Percentiles rank a stretch among this genome's conserved stretches.
Conservation (phyloP, 495 filamentous ascomycete genomes). For the Rhizodiscina lignyota region DNA sequence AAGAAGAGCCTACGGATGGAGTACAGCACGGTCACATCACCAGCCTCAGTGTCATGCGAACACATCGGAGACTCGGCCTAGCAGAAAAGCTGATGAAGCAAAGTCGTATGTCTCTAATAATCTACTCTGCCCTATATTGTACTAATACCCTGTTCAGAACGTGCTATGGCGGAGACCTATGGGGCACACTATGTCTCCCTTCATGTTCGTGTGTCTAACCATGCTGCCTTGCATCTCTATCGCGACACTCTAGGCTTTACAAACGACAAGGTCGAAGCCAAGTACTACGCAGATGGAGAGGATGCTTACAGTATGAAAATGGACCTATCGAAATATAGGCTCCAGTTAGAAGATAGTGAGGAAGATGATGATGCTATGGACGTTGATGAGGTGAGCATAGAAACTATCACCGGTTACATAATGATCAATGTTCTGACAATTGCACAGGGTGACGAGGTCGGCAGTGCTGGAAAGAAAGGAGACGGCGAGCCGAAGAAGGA, state of each 20-base stretch:
- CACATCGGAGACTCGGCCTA: conserved; percentile 76
- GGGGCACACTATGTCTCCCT: conserved; percentile 82
- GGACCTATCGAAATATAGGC: conserved; percentile 49
- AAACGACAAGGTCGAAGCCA: conserved; percentile 73
- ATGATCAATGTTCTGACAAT: too few species aligned
- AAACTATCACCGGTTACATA: too few species aligned
- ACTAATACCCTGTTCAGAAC: too few species aligned
- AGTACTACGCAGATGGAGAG: conserved; percentile 97
- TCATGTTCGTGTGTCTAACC: conserved; percentile 87
- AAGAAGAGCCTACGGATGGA: conserved; percentile 87
- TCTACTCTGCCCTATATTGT: too few species aligned
- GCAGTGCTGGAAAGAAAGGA: conserved; percentile 17
- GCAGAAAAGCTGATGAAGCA: conserved; percentile 96
- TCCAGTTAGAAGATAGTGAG: conserved; percentile 25
- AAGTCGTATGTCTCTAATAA: conserved; percentile 49
- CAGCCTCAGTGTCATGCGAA: conserved; percentile 86
- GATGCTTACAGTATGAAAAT: conserved; percentile 90
- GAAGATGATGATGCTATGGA: conserved; percentile 36
- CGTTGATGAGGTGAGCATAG: too few species aligned
- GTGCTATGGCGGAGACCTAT: conserved; percentile 92
- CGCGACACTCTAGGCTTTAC: conserved; percentile 85
- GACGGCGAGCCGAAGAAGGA: conserved; percentile 26
- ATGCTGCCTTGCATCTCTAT: conserved; percentile 79
- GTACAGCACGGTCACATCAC: conserved; percentile 95
- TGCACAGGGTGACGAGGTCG: conserved; percentile 20